Base-by-base conservation (phyloP, 495 filamentous ascomycete genomes). In the Xylaria longipes region DNA sequence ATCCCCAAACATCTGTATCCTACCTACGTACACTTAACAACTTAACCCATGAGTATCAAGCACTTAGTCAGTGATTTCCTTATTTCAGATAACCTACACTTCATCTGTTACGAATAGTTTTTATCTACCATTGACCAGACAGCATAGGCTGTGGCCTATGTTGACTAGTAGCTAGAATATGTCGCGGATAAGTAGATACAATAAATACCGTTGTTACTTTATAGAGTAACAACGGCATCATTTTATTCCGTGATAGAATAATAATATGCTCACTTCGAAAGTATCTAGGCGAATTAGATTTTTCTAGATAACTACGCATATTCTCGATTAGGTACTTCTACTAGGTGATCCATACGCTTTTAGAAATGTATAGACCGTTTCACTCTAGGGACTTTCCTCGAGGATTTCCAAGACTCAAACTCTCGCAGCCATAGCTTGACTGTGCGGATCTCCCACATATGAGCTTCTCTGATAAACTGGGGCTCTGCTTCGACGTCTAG, bases 401-500 rank as follows among this genome's bases (percentile, higher is more conserved):
- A 41, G 46, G 50, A 33, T 58, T 75, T 75, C 77, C 77, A 79
- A 12, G 48, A 58, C 1, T 64, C 70, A 60, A 79, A 79, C 14
- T 37, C 62, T 22, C 60, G 71, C 11, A 79, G 65, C 77, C 77
- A 79, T 68, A 67, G 75, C 74, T 72, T 79, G 64, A 87, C 84
- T 0, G 81, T 84, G 54, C 80, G 78, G 43, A 85, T 82, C 73
- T 87, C 80, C 84, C 84, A 87, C 61, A 77, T 64, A 77, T 87
- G 84, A 50, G 84, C 84, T 73, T 87, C 80, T 31, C 80, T 75
- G 66, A 87, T 85, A 72, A 84, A 87, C 61, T 84, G 80, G 11
- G 84, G 84, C 77, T 87, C 84, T 25, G 79, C 82, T 12, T 71
- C 74, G 0, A 87, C 76, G 69, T 87, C 74, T 56, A 77, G 41